Evolutionary conservation across 164 flowering plant genomes (phyloP).

Genomic region (Chloranthus sessilifolius): DNA sequence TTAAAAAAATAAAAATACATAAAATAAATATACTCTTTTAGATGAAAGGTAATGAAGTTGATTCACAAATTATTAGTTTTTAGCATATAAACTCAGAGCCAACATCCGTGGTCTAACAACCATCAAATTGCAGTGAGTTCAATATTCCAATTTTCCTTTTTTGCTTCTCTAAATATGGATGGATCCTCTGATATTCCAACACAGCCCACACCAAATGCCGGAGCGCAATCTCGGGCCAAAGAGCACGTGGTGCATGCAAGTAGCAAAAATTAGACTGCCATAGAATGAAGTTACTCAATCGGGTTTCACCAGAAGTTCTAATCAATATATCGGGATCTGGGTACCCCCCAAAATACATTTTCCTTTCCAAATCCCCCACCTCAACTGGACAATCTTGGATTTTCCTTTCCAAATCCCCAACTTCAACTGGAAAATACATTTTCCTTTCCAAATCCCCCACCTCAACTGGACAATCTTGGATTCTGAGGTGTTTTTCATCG

Average conservation of each 20-base stretch:
- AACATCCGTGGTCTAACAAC: no score
- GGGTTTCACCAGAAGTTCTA: conserved; percentile 41
- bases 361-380: conserved; percentile 31
- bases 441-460: conserved; percentile 25
- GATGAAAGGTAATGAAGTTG: no score
- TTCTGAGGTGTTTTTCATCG: conserved; percentile 21
- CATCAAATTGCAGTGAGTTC: no score
- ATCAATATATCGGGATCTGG: conserved; percentile 48
- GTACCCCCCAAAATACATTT: conserved; percentile 30
- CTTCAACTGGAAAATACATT: neutral
- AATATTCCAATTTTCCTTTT: conserved; percentile 15
- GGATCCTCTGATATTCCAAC: conserved; percentile 29
- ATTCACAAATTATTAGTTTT: no score
- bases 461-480: conserved; percentile 5
- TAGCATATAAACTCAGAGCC: no score
- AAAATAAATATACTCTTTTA: no score
- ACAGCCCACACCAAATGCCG: conserved; percentile 41
- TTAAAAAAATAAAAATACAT: no score
- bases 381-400: conserved; percentile 7
- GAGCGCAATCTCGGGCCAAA: conserved; percentile 47
- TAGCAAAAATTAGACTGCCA: conserved; percentile 35
- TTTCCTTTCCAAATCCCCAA: conserved; percentile 2
- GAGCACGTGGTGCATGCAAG: conserved; percentile 28
- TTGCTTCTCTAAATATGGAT: conserved; percentile 24
- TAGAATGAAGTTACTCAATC: conserved; percentile 47